Base-by-base conservation (phyloP, 2,329 filamentous ascomycete genomes). In the Bipolaris bicolor region DNA sequence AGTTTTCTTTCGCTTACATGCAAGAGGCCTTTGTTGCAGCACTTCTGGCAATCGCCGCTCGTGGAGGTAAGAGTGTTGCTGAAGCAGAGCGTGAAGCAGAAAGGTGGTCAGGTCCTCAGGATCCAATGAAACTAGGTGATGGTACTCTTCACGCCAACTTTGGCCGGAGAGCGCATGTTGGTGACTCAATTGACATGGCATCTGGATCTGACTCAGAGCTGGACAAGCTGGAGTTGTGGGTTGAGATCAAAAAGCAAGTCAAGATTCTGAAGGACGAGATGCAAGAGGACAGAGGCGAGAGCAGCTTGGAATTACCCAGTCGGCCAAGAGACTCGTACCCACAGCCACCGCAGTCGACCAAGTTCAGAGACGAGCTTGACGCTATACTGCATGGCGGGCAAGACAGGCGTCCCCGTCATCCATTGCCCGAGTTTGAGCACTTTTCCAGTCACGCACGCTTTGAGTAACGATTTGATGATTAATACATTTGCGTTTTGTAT, bases 1-100 rank as follows among this genome's bases (percentile, higher is more conserved):
- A 75, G 5, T 80, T 80, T 61, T 77, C 72, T n/a, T 80, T 80
- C 58, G 78, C 78, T 2, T 80, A 80, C 57, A 76, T 80, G 68
- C 77, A 80, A 56, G 78, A 80, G 55, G 75, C 76, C 2, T 80
- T 80, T 60, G 70, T 80, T 16, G 75, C 74, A 1, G 66, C 75
- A 7, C 67, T 80, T 16, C 66, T 80, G 16, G 72, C 72, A 24
- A 76, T 76, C 33, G 74, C 74, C 15, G 58, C 58, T 13, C 64
- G 70, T 26, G 60, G 64, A 2, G 62, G 64, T 18, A 62, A 67
- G 26, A 60, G 56, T 15, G 50, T 44, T 24, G 37, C 47, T 13
- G 58, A 61, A 5, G 51, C 47, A 2, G 55, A 59, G 7, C 31
- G 44, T 24, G 58, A 65, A 6, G 53, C 59, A n/a, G 51, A 61